Evolutionary conservation across 352 stramenopile genomes (phyloP), one percentile per base, ranked within the genome.

Genomic region (Phytophthora sansomeana): DNA sequence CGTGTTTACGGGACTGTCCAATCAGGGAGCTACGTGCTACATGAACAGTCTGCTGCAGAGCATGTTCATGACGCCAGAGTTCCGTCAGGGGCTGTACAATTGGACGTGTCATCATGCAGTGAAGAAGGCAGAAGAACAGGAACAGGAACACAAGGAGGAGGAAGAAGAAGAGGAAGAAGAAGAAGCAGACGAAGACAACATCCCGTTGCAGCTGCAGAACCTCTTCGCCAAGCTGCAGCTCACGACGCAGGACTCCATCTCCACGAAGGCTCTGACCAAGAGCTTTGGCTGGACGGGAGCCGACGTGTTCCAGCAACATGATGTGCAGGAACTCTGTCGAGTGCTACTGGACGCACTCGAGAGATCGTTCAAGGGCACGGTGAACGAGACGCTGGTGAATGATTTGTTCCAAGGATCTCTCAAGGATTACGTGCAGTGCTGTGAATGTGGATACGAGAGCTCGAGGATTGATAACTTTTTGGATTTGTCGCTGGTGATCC

Each of bases 41-140:
- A 97, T 98, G 89, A 98, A 98, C 72, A 96, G 83, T 44, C 66
- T 98, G 42, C 77, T 98, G 39, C 92, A 98, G 78, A 96, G 85
- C 61, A 90, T 98, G 76, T 98, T 89, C 63, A 95, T 97, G 84
- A 95, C 94, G 30, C 85, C 82, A 1, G 89, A 95, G 58, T 90
- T 98, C 63, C 85, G 92, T 7, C 79, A 90, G 49, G 79, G 89
- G 50, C 71, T 96, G 63, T 95, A 97, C 65, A 68, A 81, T 46
- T 95, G 83, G 80, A 74, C 60, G 9, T 60, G 71, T 13, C 26
- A 66, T n/a, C 39, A 39, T 14, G 55, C 43, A 4, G 36, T 13
- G 13, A 67, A 69, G 26, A 62, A 64, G 35, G 48, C 14, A 14
- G 62, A 72, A 10, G 55, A 70, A 3, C 43, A 29, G 19, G 41